Evolutionary conservation across 495 filamentous ascomycete species (phyloP), one percentile per base, ranked within the genome.

Genomic region (Aspergillus coremiiformis): DNA sequence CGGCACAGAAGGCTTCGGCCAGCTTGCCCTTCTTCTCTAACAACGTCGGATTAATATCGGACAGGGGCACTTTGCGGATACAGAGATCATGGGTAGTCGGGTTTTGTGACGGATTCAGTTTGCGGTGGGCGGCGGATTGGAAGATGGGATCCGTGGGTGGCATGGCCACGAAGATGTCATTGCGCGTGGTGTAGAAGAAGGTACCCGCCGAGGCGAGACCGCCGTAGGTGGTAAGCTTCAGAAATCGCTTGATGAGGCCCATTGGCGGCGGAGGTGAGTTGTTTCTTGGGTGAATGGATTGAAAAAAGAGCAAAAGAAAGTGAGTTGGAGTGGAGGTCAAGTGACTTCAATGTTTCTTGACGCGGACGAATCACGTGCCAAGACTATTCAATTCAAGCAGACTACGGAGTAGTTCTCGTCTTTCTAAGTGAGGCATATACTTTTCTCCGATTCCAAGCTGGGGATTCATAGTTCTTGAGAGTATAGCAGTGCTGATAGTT

Each of bases 31-130:
- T 73, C 59, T 77, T 73, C 65, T 84, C 72, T 9, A 86, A 66
- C 49, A 90, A 68, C 51, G 81, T 70, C 2, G 86, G 82, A 49
- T 78, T 78, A 37, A 90, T 81, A 60, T 82, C 78, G 29, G 61
- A 63, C 23, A 90, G 66, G 0, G 82, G 80, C 11, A 90, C 75
- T 29, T 69, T 71, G 55, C 84, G 79, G 44, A 85, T 62, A 49
- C 77, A 82, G 15, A 84, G 57, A 57, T 90, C 86, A 49, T 84
- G 77, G 10, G 75, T 74, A 0, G 75, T 71, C 0, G 84, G 75
- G 68, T 85, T 86, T 20, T 70, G 60, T 39, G 78, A 75, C 6
- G 80, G 78, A 60, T 90, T 90, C 63, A 78, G 74, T 44, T 73
- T 76, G 4, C 65, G 59, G 67, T 76, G 84, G 49, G 72, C 63